These are phyloP conservation scores for Fraxinus latifolia DNA, from an alignment of 305 asterid genomes.

Conservation along the genomic window DNA sequence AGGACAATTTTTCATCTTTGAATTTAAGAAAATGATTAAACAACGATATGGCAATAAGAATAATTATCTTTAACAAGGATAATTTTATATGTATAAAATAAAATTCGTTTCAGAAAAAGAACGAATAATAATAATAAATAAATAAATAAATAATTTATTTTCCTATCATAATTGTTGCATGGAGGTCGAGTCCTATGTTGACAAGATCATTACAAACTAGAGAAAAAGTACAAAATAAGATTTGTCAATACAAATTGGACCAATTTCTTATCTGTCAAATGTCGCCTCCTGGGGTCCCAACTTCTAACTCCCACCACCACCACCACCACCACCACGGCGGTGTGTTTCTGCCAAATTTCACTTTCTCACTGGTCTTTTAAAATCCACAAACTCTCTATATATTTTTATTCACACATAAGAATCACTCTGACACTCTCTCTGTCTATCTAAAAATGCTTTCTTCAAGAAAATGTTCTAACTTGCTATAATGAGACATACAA, in stretches of 20 bases:
- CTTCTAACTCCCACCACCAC: slow-evolving; percentile 12
- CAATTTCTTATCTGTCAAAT: slow-evolving; percentile 25
- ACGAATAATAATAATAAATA: not conserved
- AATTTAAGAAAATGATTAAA: not conserved
- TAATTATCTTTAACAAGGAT: not conserved
- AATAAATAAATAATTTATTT: too few species aligned
- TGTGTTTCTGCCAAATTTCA: not conserved
- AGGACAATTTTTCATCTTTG: not conserved
- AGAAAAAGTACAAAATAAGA: not conserved
- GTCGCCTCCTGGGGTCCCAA: slow-evolving; percentile 20
- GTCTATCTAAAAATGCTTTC: slow-evolving; percentile 7
- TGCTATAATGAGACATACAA: slow-evolving; percentile 48
- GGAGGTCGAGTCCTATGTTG: not conserved
- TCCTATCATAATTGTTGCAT: not conserved
- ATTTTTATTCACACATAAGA: not conserved
- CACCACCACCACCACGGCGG: not conserved
- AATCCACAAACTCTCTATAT: not conserved
- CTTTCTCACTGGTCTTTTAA: not conserved
- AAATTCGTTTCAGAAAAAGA: not conserved
- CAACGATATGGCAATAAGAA: not conserved
- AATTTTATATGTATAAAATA: not conserved
- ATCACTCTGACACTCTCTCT: slow-evolving; percentile 4
- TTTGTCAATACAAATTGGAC: not conserved
- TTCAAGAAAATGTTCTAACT: slow-evolving; percentile 22
- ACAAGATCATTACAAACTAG: not conserved